Percentiles rank a stretch among this genome's conserved stretches.
Evolutionary conservation across 495 filamentous ascomycete genomes (phyloP).

Genomic region (Penicillium ucsense): DNA sequence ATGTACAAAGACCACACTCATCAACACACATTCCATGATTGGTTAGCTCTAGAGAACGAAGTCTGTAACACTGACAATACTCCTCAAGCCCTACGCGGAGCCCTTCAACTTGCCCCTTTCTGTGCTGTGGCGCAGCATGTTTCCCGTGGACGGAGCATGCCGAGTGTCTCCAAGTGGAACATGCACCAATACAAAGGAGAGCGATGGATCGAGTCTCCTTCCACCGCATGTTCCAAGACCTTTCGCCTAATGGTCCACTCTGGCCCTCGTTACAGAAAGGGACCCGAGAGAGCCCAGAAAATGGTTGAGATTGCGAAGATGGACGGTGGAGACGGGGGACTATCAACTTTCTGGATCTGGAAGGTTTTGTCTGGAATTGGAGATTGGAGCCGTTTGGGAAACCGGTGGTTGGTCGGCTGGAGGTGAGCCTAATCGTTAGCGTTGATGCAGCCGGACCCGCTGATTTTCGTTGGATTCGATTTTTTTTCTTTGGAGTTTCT

Average conservation of each 20-base stretch:
- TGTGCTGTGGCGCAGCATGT: constrained; percentile 4
- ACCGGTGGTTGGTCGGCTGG: too few species aligned
- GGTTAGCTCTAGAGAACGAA: background rate
- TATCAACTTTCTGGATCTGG: constrained; percentile 2
- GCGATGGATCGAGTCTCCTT: background rate
- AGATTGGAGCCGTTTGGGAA: too few species aligned
- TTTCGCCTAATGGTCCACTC: constrained; percentile 6
- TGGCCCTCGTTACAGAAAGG: too few species aligned
- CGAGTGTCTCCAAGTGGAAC: too few species aligned
- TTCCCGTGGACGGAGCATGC: constrained; percentile 4
- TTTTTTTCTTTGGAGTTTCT: background rate
- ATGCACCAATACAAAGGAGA: constrained; percentile 4
- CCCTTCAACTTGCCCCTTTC: constrained; percentile 10
- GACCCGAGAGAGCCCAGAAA: constrained; percentile 6
- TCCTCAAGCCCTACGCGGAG: constrained; percentile 10
- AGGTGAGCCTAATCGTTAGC: constrained; percentile 12
- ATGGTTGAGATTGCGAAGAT: constrained; percentile 10
- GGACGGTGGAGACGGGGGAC: constrained; percentile 4
- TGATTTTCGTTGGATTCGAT: constrained; percentile 1
- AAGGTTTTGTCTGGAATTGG: too few species aligned
- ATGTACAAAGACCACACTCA: background rate
- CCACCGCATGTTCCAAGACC: background rate
- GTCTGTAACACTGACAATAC: background rate
- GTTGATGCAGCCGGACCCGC: background rate
- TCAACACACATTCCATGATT: constrained; percentile 9